Percentiles rank a stretch among this genome's conserved stretches.
Conservation (phyloP, 2,329 filamentous ascomycete species). For the Colletotrichum trifolii region DNA sequence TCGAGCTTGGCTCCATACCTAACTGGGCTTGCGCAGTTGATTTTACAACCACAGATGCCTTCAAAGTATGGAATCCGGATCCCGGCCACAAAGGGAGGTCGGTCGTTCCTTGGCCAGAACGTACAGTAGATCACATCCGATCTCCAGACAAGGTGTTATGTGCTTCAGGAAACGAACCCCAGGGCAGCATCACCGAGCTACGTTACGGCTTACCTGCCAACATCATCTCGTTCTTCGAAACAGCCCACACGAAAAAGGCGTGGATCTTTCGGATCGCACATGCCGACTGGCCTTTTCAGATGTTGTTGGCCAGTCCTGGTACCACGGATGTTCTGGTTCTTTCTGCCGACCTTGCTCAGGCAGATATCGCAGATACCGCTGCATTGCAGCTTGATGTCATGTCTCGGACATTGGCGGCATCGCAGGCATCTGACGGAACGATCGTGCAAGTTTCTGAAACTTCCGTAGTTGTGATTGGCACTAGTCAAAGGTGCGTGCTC, state of each 20-base stretch:
- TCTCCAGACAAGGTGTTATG: conserved; percentile 69
- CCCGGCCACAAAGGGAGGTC: conserved; percentile 41
- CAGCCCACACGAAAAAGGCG: conserved; percentile 59
- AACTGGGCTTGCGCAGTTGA: conserved; percentile 73
- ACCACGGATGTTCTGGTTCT: conserved; percentile 61
- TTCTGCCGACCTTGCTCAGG: conserved; percentile 58
- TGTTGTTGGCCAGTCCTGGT: conserved; percentile 62
- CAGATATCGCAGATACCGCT: conserved; percentile 54
- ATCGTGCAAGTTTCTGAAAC: conserved; percentile 67
- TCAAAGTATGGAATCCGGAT: conserved; percentile 44
- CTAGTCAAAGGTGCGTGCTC: conserved; percentile 50
- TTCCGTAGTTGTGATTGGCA: conserved; percentile 53
- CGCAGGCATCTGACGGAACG: conserved; percentile 47
- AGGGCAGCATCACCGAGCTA: conserved; percentile 75
- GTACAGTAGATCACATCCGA: conserved; percentile 19
- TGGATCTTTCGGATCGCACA: conserved; percentile 60
- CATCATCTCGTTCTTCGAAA: conserved; percentile 68
- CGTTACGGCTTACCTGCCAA: conserved; percentile 77
- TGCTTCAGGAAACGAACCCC: conserved; percentile 71
- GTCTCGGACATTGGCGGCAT: conserved; percentile 63
- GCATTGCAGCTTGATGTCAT: conserved; percentile 61
- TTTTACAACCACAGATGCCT: conserved; percentile 58
- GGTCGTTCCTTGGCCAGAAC: conserved; percentile 26
- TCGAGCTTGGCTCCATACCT: conserved; percentile 61
- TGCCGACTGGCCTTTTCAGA: conserved; percentile 47